These are phyloP conservation scores for Silene noctiflora DNA, from an alignment of 179 eudicot species.

Conservation along the genomic window DNA sequence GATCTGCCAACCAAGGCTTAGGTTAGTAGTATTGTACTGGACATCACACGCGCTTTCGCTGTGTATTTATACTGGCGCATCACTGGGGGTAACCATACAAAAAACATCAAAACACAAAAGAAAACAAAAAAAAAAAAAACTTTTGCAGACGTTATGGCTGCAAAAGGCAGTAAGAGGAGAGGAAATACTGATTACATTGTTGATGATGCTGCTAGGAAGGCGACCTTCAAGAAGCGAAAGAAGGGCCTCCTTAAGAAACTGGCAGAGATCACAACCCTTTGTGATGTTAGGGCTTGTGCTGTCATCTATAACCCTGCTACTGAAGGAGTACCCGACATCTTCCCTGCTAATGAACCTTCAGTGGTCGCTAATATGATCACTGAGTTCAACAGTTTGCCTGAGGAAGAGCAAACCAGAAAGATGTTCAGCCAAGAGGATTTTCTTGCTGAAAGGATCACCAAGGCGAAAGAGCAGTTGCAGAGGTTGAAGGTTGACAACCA, in stretches of 20 bases:
- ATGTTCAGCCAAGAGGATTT: neutral
- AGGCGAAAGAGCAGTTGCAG: neutral
- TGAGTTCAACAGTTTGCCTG: neutral
- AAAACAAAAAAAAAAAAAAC: neutral
- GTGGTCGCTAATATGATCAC: neutral
- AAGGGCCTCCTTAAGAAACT: constrained; percentile 6
- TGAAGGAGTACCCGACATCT: neutral
- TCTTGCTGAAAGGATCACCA: neutral
- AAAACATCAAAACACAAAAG: too few species aligned
- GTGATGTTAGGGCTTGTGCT: neutral
- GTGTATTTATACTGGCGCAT: neutral
- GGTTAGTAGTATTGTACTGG: too few species aligned
- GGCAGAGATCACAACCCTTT: neutral
- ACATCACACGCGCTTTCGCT: neutral
- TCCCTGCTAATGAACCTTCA: neutral
- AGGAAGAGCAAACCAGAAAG: neutral
- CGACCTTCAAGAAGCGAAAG: neutral
- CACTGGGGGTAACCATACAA: neutral
- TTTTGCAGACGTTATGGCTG: neutral
- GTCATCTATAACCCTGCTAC: neutral
- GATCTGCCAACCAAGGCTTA: neutral
- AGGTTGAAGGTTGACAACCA: neutral
- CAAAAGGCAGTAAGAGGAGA: neutral
- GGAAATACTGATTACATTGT: neutral
- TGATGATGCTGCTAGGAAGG: neutral